These are phyloP conservation scores for Blastobotrys malaysiensis DNA, from an alignment of 1,139 yeast genomes.

Conservation along the genomic window DNA sequence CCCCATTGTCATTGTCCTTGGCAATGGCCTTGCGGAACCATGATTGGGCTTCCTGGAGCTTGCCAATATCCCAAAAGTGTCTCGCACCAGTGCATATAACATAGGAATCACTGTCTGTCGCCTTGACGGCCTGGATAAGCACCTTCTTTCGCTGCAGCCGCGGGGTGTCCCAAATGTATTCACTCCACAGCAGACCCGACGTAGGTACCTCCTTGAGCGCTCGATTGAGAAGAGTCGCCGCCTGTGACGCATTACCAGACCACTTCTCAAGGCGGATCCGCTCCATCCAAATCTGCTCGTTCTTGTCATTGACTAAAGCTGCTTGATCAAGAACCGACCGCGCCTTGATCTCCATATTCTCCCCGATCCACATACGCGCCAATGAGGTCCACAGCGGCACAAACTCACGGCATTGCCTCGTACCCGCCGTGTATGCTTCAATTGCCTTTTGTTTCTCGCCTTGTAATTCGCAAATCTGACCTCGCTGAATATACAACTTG, in stretches of 20 bases:
- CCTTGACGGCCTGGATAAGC: conserved; percentile 59
- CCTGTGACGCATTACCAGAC: conserved; percentile 43
- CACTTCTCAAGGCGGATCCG: conserved; percentile 53
- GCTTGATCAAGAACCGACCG: conserved; percentile 73
- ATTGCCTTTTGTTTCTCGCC: conserved; percentile 40
- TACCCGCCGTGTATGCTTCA: conserved; percentile 46
- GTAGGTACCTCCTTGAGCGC: conserved; percentile 58
- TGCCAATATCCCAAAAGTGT: conserved; percentile 65
- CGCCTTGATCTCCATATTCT: conserved; percentile 50
- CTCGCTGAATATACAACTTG: conserved; percentile 54
- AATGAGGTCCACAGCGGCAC: conserved; percentile 52
- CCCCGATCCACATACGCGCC: conserved; percentile 45
- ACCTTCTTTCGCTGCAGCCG: conserved; percentile 56
- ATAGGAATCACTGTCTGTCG: conserved; percentile 55
- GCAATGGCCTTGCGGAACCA: conserved; percentile 73
- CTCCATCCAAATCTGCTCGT: conserved; percentile 52
- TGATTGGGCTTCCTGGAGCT: conserved; percentile 55
- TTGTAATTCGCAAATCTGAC: conserved; percentile 44
- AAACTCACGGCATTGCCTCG: conserved; percentile 42
- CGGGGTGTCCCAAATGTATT: conserved; percentile 45
- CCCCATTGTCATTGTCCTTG: conserved; percentile 59
- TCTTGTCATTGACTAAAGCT: conserved; percentile 45
- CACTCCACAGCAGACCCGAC: conserved; percentile 60
- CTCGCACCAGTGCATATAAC: conserved; percentile 62
- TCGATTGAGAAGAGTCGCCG: conserved; percentile 50